Evolutionary conservation across 345 rosid genomes (phyloP).

Genomic region (Moricandia moricandioides): DNA sequence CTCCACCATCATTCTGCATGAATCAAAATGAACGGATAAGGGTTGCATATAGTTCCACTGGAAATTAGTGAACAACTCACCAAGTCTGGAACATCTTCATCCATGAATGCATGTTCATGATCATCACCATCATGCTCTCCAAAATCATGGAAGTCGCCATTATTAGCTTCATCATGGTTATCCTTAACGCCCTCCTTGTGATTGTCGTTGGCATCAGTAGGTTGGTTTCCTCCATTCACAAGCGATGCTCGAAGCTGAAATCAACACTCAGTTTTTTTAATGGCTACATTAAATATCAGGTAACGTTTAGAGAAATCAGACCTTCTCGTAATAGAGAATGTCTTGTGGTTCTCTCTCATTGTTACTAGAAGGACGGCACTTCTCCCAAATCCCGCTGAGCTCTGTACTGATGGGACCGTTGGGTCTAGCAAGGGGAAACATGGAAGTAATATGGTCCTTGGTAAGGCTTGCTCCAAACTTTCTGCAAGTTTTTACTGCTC

Average conservation of each 20-base stretch:
- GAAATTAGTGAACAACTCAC: conserved; percentile 13
- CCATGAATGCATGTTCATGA: conserved; percentile 52
- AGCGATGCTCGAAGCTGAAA: conserved; percentile 78
- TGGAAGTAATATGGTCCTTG: conserved; percentile 39
- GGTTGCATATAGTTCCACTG: neutral
- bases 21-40: conserved; percentile 29
- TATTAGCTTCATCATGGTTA: conserved; percentile 45
- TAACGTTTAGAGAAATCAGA: conserved; percentile 23
- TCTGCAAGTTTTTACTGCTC: conserved; percentile 65
- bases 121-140: conserved; percentile 46
- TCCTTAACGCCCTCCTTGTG: conserved; percentile 40
- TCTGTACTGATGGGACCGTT: conserved; percentile 75
- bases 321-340: conserved; percentile 75
- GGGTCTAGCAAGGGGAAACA: conserved; percentile 80
- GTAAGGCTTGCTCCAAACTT: conserved; percentile 40
- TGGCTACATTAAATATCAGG: conserved; percentile 14
- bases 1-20: conserved; percentile 39
- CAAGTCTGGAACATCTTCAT: conserved; percentile 56
- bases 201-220: conserved; percentile 39
- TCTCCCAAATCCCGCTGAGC: conserved; percentile 65
- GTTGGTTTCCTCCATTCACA: conserved; percentile 43
- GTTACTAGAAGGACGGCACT: conserved; percentile 22
- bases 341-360: conserved; percentile 41
- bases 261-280: conserved; percentile 9
- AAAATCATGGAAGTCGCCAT: conserved; percentile 52